Evolutionary conservation across 768 basidiomycete species (phyloP), one percentile per base, ranked within the genome.

Genomic region (Lactarius sanguifluus): DNA sequence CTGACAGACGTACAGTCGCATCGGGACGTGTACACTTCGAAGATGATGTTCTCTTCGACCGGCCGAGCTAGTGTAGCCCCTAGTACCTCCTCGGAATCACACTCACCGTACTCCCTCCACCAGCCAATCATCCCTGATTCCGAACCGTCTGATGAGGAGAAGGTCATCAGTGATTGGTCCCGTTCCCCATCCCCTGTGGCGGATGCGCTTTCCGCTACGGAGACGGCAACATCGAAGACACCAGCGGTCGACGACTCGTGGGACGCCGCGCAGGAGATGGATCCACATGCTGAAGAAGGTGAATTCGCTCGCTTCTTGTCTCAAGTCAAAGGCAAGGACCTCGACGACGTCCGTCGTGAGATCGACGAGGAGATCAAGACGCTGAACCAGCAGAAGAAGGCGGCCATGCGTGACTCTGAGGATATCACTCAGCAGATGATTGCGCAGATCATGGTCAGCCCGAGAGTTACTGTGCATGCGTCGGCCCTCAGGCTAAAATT

Each of bases 371-470:
- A 99, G 76, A 94, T 99, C 66, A 82, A 82, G 69, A 80, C 82
- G 13, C 79, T 99, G 52, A 88, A 95, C 74, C 82, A 86, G 76
- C 91, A 96, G 77, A 85, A 86, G 74, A 96, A 93, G 75, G 86
- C 86, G 36, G 94, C 94, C 25, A 87, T 95, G 86, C 83, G 96
- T 13, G 96, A 98, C 77, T 90, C 94, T 2, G 97, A 98, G 73
- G 94, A 98, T 73, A 86, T 98, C 69, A 95, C 94, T 3, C 90
- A 93, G 74, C 92, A 96, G 71, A 98, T 96, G 95, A 83, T 96
- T 61, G 81, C 87, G 5, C 97, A 98, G 75, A 85, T 87, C 67
- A 85, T 86, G 81, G 83, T 84, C 41, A 34, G 78, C 20, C 47
- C 20, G 41, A 32, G 50, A 16, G 23, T 41, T 12, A 32, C 47